Conservation (phyloP, 306 rosid species). For the Trifolium dubium region DNA sequence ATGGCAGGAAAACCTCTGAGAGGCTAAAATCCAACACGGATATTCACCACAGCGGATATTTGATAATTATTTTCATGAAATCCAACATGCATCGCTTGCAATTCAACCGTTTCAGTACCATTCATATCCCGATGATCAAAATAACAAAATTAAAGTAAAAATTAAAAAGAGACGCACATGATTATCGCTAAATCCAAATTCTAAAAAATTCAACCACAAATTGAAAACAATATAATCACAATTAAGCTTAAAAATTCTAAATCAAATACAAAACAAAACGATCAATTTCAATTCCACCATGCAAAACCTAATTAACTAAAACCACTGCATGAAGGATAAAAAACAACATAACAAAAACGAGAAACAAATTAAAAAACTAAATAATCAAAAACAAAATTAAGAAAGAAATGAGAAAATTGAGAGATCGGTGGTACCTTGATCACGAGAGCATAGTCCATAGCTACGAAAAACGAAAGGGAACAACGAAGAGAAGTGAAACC, state of each 20-base stretch:
- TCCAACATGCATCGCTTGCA: neutral
- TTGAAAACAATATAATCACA: neutral
- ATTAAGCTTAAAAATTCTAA: neutral
- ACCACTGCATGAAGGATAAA: neutral
- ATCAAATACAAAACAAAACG: neutral
- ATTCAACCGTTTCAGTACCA: neutral
- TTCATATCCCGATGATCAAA: conserved; percentile 4
- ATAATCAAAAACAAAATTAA: neutral
- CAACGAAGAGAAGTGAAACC: conserved; percentile 31
- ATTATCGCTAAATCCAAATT: neutral
- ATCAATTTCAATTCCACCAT: neutral
- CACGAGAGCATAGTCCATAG: conserved; percentile 45
- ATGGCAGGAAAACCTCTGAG: no score
- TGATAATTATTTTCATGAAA: neutral
- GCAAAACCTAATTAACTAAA: conserved; percentile 8
- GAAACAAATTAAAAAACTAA: neutral
- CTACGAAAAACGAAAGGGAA: conserved; percentile 1
- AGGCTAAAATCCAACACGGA: no score
- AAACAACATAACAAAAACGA: neutral
- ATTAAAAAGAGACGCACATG: neutral
- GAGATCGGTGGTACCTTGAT: conserved; percentile 67
- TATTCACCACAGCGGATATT: no score
- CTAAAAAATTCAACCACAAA: neutral
- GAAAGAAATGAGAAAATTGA: neutral
- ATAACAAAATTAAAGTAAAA: neutral